phyloP scores from a whole-genome alignment of 495 filamentous ascomycete genomes.

The Xylaria palmicola region DNA sequence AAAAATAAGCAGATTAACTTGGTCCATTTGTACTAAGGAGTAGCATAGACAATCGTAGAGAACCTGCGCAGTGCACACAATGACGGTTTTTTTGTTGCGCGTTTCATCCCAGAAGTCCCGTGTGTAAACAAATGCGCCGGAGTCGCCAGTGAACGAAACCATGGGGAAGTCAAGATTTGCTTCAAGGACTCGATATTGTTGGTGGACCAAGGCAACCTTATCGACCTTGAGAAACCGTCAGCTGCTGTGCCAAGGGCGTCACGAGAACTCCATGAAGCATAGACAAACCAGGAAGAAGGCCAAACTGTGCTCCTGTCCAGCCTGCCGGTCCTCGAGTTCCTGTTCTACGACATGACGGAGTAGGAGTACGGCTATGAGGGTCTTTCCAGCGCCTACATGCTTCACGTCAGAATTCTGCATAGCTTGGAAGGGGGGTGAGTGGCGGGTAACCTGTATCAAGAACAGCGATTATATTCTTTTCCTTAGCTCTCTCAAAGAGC shows the following conservation, averaged over 20 bases:
- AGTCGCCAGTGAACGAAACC: constrained; percentile 74
- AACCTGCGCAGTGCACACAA: constrained; percentile 93
- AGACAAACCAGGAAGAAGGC: constrained; percentile 76
- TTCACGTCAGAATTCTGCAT: constrained; percentile 13
- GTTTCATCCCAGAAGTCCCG: constrained; percentile 67
- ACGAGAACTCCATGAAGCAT: background rate
- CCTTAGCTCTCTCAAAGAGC: constrained; percentile 85
- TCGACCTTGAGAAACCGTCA: constrained; percentile 58
- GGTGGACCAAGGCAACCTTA: constrained; percentile 85
- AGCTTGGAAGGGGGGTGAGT: background rate
- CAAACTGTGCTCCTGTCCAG: constrained; percentile 60
- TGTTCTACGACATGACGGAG: constrained; percentile 73
- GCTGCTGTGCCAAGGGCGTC: background rate
- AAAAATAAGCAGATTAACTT: constrained; percentile 90
- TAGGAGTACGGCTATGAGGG: constrained; percentile 87
- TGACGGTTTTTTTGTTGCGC: constrained; percentile 72
- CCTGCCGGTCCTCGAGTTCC: constrained; percentile 69
- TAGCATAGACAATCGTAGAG: constrained; percentile 75
- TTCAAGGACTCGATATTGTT: constrained; percentile 80
- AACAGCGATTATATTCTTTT: constrained; percentile 88
- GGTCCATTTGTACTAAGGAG: constrained; percentile 75
- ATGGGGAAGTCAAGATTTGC: constrained; percentile 82
- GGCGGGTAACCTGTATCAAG: constrained; percentile 73
- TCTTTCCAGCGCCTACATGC: constrained; percentile 86
- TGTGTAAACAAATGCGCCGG: constrained; percentile 51